Base-by-base conservation (phyloP, 1,139 yeast genomes). In the Candida neerlandica region DNA sequence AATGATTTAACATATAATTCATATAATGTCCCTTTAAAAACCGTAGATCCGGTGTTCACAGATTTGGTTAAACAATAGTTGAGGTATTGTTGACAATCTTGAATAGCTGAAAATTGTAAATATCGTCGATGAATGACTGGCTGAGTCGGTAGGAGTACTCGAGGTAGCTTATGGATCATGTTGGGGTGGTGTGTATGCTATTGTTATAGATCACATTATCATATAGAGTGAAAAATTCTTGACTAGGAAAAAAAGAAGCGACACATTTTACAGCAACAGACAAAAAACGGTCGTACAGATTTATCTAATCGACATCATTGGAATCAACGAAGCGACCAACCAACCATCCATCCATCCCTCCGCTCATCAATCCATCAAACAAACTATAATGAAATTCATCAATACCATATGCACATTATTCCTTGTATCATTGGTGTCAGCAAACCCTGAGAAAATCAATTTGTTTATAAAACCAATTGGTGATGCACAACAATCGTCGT, bases 1-100 rank as follows among this genome's bases (percentile, higher is more conserved):
- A 78, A 74, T 44, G 78, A 69, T 60, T 79, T 75, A 32, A 82
- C 73, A 1, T 80, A 70, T 40, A 83, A 69, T 58, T 89, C 96
- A 59, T 87, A 89, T 6, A 87, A 61, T 1, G 89, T 85, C 1
- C 96, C 96, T 55, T 75, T 71, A 60, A 86, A 86, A 0, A 80
- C 82, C 0, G 85, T 73, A 0, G 88, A 62, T 5, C 52, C 54
- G 2, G 65, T 46, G 47, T 63, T 61, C 4, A 65, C 48, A 7
- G 58, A 52, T 41, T 62, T 65, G 3, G 27, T 26, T 40, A 55
- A 54, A 54, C 78, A 73, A 47, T 69, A 63, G 11, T 58, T 50
- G 30, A 75, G 61, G 48, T 73, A 75, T 21, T 60, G 58, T 48
- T 60, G 65, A 46, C 66, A 63, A 46, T 63, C 59, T 39, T 57